phyloP scores from a whole-genome alignment of 2,329 filamentous ascomycete species.

The Pseudogymnoascus sp. region DNA sequence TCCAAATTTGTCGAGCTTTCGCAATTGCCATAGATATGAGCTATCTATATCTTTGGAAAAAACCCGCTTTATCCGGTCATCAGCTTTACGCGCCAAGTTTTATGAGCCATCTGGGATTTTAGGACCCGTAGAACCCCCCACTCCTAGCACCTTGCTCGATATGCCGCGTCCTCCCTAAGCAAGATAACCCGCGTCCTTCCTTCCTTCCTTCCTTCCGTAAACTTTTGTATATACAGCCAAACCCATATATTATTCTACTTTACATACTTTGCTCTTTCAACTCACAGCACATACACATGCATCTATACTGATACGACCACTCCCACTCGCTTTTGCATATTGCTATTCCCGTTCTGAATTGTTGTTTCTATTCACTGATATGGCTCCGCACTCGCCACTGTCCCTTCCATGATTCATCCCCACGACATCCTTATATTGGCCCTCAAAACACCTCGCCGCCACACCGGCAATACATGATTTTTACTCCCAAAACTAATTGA shows the following conservation, averaged over 20 bases:
- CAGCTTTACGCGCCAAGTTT: neutral
- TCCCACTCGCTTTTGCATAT: slow-evolving; percentile 13
- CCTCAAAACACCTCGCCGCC: neutral
- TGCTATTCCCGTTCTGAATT: slow-evolving; percentile 9
- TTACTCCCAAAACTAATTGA: neutral
- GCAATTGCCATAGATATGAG: slow-evolving; percentile 6
- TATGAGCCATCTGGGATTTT: neutral
- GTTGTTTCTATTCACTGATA: slow-evolving; percentile 3
- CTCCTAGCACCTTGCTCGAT: slow-evolving; percentile 4
- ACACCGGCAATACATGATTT: slow-evolving; percentile 3
- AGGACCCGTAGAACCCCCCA: neutral
- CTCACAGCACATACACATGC: slow-evolving; percentile 9
- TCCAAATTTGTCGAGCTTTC: neutral
- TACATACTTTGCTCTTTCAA: slow-evolving; percentile 10
- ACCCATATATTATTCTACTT: neutral
- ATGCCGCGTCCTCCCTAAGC: neutral
- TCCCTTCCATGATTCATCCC: neutral
- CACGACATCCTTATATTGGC: neutral
- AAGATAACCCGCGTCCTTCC: slow-evolving; percentile 8
- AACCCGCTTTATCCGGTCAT: neutral
- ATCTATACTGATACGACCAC: slow-evolving; percentile 4
- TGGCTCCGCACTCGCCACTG: neutral
- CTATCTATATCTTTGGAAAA: neutral
- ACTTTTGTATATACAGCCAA: neutral
- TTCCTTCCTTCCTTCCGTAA: slow-evolving; percentile 11